A percentile compares a stretch with the other conserved stretches of the same genome.
These are phyloP conservation scores for Zarea fungicola DNA, from an alignment of 2,329 filamentous ascomycete species.

Conservation along the genomic window DNA sequence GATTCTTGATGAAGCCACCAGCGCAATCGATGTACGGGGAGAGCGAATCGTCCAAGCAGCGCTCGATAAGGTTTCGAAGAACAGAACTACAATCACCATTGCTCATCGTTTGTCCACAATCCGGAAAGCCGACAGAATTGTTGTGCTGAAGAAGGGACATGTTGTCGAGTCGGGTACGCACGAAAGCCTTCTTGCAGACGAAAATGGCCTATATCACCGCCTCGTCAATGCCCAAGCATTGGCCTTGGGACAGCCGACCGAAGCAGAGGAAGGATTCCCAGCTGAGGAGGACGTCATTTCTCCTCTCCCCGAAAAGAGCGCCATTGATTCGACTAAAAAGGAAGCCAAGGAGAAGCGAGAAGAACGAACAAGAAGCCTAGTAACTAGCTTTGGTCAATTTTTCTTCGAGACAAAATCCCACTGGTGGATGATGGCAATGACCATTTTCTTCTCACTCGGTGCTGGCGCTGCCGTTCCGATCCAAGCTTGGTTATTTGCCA, in stretches of 20 bases:
- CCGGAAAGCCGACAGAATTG: constrained; percentile 70
- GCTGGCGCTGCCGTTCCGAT: constrained; percentile 42
- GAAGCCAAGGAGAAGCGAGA: constrained; percentile 27
- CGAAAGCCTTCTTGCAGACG: constrained; percentile 57
- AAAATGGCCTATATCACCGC: constrained; percentile 59
- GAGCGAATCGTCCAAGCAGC: constrained; percentile 60
- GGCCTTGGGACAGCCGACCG: constrained; percentile 44
- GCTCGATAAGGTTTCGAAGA: constrained; percentile 50
- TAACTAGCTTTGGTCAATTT: constrained; percentile 51
- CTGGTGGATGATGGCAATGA: constrained; percentile 49
- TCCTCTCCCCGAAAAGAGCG: constrained; percentile 42
- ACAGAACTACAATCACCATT: constrained; percentile 67
- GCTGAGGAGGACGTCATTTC: constrained; percentile 37
- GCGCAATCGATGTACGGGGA: constrained; percentile 52
- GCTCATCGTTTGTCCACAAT: constrained; percentile 72
- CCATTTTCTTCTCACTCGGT: constrained; percentile 41
- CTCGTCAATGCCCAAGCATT: constrained; percentile 62
- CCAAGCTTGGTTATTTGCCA: constrained; percentile 51
- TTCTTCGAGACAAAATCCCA: constrained; percentile 50
- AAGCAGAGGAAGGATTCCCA: constrained; percentile 27
- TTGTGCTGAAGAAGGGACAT: constrained; percentile 67
- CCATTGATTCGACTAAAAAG: constrained; percentile 31
- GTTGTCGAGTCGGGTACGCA: constrained; percentile 74
- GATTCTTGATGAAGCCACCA: constrained; percentile 74
- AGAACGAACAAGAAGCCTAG: constrained; percentile 37